These are phyloP conservation scores for Torulaspora franciscae DNA, from an alignment of 805 yeast genomes.

Conservation along the genomic window DNA sequence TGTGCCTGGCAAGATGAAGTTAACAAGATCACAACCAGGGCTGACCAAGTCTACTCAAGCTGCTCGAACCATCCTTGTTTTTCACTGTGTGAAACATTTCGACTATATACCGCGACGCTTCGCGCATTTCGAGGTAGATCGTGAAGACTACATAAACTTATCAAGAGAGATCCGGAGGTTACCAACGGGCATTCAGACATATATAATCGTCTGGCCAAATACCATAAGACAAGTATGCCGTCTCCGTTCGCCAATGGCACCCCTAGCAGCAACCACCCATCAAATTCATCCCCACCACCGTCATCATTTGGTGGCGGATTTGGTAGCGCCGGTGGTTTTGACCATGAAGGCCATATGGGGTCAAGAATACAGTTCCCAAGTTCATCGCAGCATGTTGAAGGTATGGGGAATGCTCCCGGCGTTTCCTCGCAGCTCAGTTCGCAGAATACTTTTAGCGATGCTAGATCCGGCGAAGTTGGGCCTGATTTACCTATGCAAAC, in stretches of 20 bases:
- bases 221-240: constrained; percentile 14
- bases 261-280: constrained; percentile 20
- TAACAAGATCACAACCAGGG: too few relatives aligned
- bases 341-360: constrained; percentile 26
- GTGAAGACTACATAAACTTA: too few relatives aligned
- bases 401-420: constrained; percentile 6
- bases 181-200: too few relatives aligned
- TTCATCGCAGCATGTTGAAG: constrained; percentile 26
- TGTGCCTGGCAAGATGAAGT: too few relatives aligned
- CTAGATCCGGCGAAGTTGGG: constrained; percentile 15
- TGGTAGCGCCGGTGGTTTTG: constrained; percentile 30
- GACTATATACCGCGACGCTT: too few relatives aligned
- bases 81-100: too few relatives aligned
- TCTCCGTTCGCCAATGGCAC: constrained; percentile 23
- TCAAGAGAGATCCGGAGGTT: too few relatives aligned
- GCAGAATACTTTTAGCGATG: constrained; percentile 21
- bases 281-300: constrained; percentile 30
- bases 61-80: too few relatives aligned
- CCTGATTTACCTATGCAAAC: constrained; percentile 29
- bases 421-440: constrained; percentile 25
- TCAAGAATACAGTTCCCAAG: constrained; percentile 31
- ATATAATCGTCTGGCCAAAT: too few relatives aligned
- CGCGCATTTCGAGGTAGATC: too few relatives aligned
- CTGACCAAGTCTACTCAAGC: too few relatives aligned
- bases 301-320: constrained; percentile 31